Percentiles rank a stretch among this genome's conserved stretches.
phyloP scores from a whole-genome alignment of 2,329 filamentous ascomycete genomes.

The Daldinia sp. region DNA sequence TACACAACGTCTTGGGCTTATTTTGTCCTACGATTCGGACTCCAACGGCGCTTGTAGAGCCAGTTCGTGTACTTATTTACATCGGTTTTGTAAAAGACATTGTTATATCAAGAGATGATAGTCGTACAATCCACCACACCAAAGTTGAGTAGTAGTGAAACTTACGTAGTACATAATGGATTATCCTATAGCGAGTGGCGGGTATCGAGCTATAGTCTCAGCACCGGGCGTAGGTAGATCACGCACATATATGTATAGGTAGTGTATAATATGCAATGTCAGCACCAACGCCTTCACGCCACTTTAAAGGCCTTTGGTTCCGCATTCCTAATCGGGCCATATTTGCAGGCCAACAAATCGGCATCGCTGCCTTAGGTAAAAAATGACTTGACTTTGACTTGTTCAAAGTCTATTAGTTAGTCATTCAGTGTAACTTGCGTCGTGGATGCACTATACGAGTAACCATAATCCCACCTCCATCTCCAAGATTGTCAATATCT shows the following conservation, averaged over 20 bases:
- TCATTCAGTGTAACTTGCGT: slow-evolving; percentile 15
- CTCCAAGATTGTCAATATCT: slow-evolving; percentile 19
- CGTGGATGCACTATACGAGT: slow-evolving; percentile 12
- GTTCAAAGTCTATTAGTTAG: slow-evolving; percentile 21
- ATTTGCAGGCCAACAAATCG: slow-evolving; percentile 22
- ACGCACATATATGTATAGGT: slow-evolving; percentile 20
- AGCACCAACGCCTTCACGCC: slow-evolving; percentile 36
- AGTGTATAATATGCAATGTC: slow-evolving; percentile 36
- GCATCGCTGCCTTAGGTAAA: not conserved
- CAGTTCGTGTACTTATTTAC: not conserved
- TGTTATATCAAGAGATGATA: not conserved
- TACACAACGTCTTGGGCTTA: not conserved
- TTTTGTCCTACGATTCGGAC: not conserved
- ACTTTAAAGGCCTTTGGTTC: slow-evolving; percentile 36
- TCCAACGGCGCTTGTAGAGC: not conserved
- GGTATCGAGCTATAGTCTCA: slow-evolving; percentile 5
- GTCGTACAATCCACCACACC: not conserved
- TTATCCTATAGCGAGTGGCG: not conserved
- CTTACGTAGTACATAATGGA: slow-evolving; percentile 55
- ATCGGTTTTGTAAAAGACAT: not conserved
- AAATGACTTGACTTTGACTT: slow-evolving; percentile 31
- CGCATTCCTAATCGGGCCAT: slow-evolving; percentile 38
- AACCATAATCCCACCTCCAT: slow-evolving; percentile 17
- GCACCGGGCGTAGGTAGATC: slow-evolving; percentile 36
- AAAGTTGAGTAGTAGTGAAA: slow-evolving; percentile 39